Percentiles rank a stretch among this genome's conserved stretches.
These are phyloP conservation scores for Chamaecrista fasciculata DNA, from an alignment of 306 rosid species.

Conservation along the genomic window DNA sequence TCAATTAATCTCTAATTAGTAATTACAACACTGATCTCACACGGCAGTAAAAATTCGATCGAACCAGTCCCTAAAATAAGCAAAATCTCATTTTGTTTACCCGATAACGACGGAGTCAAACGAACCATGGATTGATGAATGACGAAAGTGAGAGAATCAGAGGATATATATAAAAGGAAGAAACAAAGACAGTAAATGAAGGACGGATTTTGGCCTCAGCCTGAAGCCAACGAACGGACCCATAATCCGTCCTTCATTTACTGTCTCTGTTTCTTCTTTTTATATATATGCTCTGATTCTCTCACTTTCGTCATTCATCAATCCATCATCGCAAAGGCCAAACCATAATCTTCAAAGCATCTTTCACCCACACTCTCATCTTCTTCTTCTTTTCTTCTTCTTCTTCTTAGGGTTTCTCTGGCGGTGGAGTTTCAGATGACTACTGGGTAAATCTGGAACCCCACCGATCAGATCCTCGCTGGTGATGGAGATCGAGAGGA, in stretches of 20 bases:
- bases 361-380: background rate
- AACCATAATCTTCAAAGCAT: background rate
- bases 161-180: background rate
- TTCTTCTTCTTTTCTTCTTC: background rate
- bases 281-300: background rate
- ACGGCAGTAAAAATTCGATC: background rate
- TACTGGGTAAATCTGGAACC: slow-evolving; percentile 26
- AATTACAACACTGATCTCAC: background rate
- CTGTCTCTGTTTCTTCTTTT: background rate
- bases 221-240: too few species aligned
- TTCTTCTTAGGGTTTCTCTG: too few species aligned
- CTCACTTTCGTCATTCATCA: background rate
- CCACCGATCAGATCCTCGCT: background rate
- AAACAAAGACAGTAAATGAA: background rate
- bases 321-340: background rate
- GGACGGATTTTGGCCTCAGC: background rate
- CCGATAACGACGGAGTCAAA: too few species aligned
- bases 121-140: background rate
- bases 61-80: background rate
- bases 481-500: slow-evolving; percentile 57
- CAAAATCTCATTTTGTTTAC: background rate
- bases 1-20: too few species aligned
- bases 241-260: background rate
- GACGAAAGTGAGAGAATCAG: background rate
- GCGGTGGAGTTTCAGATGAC: background rate